phyloP scores from a whole-genome alignment of 768 basidiomycete species.

The Collybia mongolica region DNA sequence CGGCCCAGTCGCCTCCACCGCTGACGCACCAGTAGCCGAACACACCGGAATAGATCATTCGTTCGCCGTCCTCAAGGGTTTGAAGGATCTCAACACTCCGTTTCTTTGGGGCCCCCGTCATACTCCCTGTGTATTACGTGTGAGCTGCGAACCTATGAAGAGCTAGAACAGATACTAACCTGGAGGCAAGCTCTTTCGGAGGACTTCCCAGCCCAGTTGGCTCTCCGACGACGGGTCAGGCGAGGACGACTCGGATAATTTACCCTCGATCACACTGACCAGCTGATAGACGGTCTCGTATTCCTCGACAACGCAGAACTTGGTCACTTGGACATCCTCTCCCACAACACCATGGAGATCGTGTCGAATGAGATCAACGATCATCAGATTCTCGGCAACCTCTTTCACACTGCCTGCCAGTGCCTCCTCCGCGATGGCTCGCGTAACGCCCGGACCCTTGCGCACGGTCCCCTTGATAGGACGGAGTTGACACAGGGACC shows the following conservation, averaged over 20 bases:
- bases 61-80: constrained; percentile 65
- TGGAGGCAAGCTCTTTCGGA: constrained; percentile 80
- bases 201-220: constrained; percentile 73
- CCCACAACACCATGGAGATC: constrained; percentile 85
- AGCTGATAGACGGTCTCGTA: constrained; percentile 95
- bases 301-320: constrained; percentile 87
- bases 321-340: constrained; percentile 75
- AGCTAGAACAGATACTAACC: constrained; percentile 42
- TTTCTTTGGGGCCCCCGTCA: constrained; percentile 97
- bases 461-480: constrained; percentile 93
- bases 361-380: constrained; percentile 93
- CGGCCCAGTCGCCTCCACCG: constrained; percentile 89
- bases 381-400: constrained; percentile 96
- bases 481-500: constrained; percentile 73
- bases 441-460: constrained; percentile 62
- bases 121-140: constrained; percentile 64
- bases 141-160: neutral
- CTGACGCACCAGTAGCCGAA: constrained; percentile 91
- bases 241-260: constrained; percentile 30
- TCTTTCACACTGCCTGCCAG: constrained; percentile 76
- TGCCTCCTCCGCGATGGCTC: constrained; percentile 59
- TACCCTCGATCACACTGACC: constrained; percentile 89
- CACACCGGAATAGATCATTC: constrained; percentile 88
- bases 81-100: constrained; percentile 89
- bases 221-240: constrained; percentile 34